Conservation (phyloP, 208 protist genomes). For the Leishmania lainsoni region DNA sequence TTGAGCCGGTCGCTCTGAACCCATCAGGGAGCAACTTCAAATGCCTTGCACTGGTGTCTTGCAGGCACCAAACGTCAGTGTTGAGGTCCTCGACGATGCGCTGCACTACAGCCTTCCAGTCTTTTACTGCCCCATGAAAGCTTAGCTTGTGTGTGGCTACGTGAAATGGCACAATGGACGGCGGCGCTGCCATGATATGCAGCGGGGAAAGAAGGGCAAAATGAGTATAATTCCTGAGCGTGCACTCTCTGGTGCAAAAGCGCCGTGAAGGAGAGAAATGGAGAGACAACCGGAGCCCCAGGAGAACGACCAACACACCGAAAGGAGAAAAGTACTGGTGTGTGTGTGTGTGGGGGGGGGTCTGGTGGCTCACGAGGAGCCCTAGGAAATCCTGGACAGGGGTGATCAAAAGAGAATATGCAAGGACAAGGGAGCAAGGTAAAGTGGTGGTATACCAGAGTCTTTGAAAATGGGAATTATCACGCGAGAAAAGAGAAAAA, state of each 20-base stretch:
- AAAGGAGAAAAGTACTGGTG: too few relatives aligned
- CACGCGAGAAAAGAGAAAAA: background rate
- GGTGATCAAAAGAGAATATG: too few relatives aligned
- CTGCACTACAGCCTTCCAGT: background rate
- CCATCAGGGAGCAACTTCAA: conserved; percentile 9
- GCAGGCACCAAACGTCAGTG: conserved; percentile 27
- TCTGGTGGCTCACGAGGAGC: too few relatives aligned
- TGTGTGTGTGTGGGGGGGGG: too few relatives aligned
- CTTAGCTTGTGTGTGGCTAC: conserved; percentile 20
- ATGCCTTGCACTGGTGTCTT: conserved; percentile 11
- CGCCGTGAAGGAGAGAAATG: background rate
- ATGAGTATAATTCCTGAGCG: too few relatives aligned
- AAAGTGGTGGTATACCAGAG: background rate
- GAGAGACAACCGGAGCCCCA: background rate
- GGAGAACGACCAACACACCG: too few relatives aligned
- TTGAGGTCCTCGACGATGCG: conserved; percentile 1
- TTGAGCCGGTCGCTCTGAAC: background rate
- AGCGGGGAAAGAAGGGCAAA: background rate
- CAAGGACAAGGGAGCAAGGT: conserved; percentile 10
- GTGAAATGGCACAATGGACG: background rate
- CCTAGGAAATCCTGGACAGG: background rate
- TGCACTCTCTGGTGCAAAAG: too few relatives aligned
- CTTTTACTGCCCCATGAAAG: conserved; percentile 13
- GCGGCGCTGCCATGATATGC: background rate
- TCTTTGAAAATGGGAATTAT: background rate